Conservation (phyloP, 352 stramenopile genomes). For the Nannochloropsis limnetica region DNA sequence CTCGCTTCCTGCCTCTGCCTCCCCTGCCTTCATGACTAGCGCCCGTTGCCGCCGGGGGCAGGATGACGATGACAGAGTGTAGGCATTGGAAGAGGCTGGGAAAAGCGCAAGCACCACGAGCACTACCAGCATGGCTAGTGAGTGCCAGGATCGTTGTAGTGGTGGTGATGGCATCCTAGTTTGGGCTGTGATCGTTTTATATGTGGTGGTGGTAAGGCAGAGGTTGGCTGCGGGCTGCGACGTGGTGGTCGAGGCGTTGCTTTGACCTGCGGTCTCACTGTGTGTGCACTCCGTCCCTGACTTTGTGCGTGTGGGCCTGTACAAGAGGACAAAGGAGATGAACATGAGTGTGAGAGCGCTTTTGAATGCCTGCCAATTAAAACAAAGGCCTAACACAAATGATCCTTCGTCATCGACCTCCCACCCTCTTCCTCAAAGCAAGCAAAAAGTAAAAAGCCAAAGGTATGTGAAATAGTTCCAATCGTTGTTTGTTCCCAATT, state of each 20-base stretch:
- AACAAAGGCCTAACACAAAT: too few relatives aligned
- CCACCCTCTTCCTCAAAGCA: too few relatives aligned
- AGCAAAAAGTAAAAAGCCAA: too few relatives aligned
- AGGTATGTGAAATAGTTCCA: not conserved
- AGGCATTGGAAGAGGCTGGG: not conserved
- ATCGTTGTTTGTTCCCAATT: not conserved
- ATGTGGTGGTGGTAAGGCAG: not conserved
- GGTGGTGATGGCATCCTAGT: not conserved
- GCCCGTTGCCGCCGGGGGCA: not conserved
- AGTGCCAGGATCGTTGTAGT: not conserved
- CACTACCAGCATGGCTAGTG: not conserved
- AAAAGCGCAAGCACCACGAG: not conserved
- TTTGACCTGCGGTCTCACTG: not conserved
- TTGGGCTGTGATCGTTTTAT: too few relatives aligned
- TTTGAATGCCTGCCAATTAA: too few relatives aligned
- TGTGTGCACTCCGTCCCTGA: not conserved
- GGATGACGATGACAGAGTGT: not conserved
- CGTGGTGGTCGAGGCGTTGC: not conserved
- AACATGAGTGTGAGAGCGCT: too few relatives aligned
- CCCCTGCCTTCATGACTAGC: not conserved
- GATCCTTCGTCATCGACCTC: too few relatives aligned
- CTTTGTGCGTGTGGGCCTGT: not conserved
- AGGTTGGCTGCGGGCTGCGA: not conserved
- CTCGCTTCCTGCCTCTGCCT: not conserved
- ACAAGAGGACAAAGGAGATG: too few relatives aligned